phyloP scores from a whole-genome alignment of 805 yeast species.

The Grigorovia jiainica region DNA sequence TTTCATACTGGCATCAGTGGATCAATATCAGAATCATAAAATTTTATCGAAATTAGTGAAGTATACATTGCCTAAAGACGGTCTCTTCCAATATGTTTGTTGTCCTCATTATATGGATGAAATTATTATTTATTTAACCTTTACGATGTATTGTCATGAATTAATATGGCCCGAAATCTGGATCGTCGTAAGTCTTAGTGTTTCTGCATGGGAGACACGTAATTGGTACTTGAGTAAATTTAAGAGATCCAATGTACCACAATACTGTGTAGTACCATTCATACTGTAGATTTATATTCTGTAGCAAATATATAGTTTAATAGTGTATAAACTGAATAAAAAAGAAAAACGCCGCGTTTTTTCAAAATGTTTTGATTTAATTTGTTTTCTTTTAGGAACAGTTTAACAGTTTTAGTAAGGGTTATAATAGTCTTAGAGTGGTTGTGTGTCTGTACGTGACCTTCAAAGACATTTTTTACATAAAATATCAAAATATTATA shows the following conservation, averaged over 20 bases:
- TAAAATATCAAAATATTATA: conserved; percentile 2
- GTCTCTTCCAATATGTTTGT: conserved; percentile 41
- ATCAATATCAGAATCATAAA: conserved; percentile 35
- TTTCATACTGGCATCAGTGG: conserved; percentile 19
- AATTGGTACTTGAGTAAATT: conserved; percentile 34
- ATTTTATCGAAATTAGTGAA: conserved; percentile 42
- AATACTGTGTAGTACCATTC: conserved; percentile 16
- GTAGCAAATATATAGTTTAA: not conserved
- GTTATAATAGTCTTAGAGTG: too few relatives aligned
- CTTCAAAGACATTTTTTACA: too few relatives aligned
- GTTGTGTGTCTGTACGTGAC: too few relatives aligned
- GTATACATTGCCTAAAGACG: conserved; percentile 45
- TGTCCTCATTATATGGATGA: conserved; percentile 71
- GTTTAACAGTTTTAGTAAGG: too few relatives aligned
- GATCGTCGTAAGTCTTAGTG: conserved; percentile 38
- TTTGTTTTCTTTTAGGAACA: too few relatives aligned
- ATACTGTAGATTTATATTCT: not conserved
- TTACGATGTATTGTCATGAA: conserved; percentile 13
- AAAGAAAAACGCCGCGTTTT: too few relatives aligned
- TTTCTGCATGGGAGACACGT: conserved; percentile 46
- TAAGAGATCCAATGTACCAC: conserved; percentile 10
- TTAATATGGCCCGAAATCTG: conserved; percentile 22
- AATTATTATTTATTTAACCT: conserved; percentile 40
- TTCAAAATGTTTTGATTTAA: too few relatives aligned
- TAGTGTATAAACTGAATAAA: too few relatives aligned